A percentile compares a stretch with the other conserved stretches of the same genome.
Evolutionary conservation across 2,329 filamentous ascomycete genomes (phyloP).

Genomic region (Pleoardoris graminearum): DNA sequence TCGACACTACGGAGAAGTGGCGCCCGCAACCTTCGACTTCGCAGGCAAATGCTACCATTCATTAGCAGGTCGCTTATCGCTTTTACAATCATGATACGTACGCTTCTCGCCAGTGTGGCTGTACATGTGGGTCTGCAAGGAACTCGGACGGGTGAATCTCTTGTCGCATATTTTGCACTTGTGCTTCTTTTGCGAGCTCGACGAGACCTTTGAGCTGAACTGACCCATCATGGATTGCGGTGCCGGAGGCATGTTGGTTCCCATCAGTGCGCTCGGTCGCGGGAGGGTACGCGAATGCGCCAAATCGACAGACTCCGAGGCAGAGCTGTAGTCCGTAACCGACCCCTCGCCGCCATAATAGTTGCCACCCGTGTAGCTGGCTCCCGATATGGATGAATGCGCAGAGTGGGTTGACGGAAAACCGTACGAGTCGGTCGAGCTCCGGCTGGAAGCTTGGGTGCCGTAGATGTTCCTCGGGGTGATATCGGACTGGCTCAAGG

Average conservation of each 20-base stretch:
- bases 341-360: slow-evolving; percentile 80
- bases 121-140: slow-evolving; percentile 96
- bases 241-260: slow-evolving; percentile 70
- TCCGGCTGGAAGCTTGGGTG: slow-evolving; percentile 63
- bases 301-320: slow-evolving; percentile 81
- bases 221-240: slow-evolving; percentile 98
- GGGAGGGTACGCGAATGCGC: slow-evolving; percentile 81
- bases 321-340: slow-evolving; percentile 91
- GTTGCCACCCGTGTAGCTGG: slow-evolving; percentile 78
- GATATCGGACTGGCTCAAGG: slow-evolving; percentile 82
- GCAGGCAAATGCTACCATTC: slow-evolving; percentile 76
- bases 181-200: slow-evolving; percentile 97
- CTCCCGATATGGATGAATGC: slow-evolving; percentile 86
- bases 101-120: slow-evolving; percentile 98
- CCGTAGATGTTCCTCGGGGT: slow-evolving; percentile 90
- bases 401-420: slow-evolving; percentile 84
- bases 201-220: slow-evolving; percentile 95
- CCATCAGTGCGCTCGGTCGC: slow-evolving; percentile 69
- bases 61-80: slow-evolving; percentile 14
- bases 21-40: slow-evolving; percentile 93
- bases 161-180: slow-evolving; percentile 99
- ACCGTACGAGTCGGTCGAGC: slow-evolving; percentile 83
- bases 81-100: slow-evolving; percentile 57
- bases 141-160: slow-evolving; percentile 92
- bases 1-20: slow-evolving; percentile 96